phyloP scores from a whole-genome alignment of 2,329 filamentous ascomycete genomes.

The Neofusicoccum kwambonambiense region DNA sequence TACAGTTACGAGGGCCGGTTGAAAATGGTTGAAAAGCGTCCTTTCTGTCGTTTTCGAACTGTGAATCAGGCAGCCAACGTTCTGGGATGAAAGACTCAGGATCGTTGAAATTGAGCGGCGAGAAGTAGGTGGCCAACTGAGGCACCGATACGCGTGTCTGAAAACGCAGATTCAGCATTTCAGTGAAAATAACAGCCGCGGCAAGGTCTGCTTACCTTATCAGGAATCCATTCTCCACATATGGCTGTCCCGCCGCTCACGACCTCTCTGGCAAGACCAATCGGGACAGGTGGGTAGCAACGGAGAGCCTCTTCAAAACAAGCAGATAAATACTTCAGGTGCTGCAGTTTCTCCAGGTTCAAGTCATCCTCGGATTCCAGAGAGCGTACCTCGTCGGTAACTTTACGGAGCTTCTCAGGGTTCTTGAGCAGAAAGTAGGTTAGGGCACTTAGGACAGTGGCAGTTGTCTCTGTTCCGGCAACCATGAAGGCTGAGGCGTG shows the following conservation, averaged over 20 bases:
- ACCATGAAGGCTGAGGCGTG: conserved; percentile 41
- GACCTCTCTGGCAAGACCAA: conserved; percentile 33
- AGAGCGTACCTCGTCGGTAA: conserved; percentile 30
- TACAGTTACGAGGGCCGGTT: conserved; percentile 41
- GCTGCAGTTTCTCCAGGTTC: conserved; percentile 29
- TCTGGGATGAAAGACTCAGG: conserved; percentile 41
- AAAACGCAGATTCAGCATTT: too few species aligned
- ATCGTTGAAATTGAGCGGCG: conserved; percentile 34
- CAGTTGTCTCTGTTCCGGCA: conserved; percentile 49
- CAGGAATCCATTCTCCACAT: conserved; percentile 37
- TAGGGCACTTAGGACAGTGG: conserved; percentile 40
- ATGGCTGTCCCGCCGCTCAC: conserved; percentile 38
- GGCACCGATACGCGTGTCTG: conserved; percentile 22
- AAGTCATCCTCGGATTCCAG: conserved; percentile 32
- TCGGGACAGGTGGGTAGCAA: conserved; percentile 42
- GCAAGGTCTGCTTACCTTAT: conserved; percentile 10
- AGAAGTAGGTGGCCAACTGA: conserved; percentile 13
- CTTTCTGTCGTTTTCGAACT: conserved; percentile 31
- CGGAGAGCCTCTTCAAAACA: conserved; percentile 43
- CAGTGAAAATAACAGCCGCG: too few species aligned
- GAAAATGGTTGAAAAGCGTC: conserved; percentile 45
- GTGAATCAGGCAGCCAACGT: conserved; percentile 36
- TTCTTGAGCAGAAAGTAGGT: conserved; percentile 35
- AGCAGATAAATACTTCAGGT: conserved; percentile 39
- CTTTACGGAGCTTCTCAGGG: conserved; percentile 26